Evolutionary conservation across 2,329 filamentous ascomycete species (phyloP).

Genomic region (Fusarium sp.): DNA sequence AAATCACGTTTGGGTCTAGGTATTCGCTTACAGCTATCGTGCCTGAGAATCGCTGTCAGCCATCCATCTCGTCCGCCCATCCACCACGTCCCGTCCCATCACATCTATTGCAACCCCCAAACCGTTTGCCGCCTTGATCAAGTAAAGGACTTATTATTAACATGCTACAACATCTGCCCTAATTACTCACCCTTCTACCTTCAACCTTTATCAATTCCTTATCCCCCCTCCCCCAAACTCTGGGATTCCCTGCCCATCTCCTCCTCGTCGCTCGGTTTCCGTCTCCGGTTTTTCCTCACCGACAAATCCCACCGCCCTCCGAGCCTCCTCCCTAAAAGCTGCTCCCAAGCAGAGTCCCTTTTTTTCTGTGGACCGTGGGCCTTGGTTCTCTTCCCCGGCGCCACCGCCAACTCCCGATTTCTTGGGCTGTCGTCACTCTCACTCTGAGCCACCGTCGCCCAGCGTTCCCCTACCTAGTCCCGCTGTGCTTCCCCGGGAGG

Average conservation of each 20-base stretch:
- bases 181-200: slow-evolving; percentile 2
- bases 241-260: slow-evolving; percentile 29
- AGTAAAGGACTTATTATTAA: slow-evolving; percentile 4
- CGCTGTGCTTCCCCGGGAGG: slow-evolving; percentile 23
- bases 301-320: slow-evolving; percentile 42
- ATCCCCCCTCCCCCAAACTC: slow-evolving; percentile 7
- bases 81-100: slow-evolving; percentile 6
- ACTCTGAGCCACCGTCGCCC: slow-evolving; percentile 26
- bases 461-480: slow-evolving; percentile 25
- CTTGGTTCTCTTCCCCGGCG: slow-evolving; percentile 31
- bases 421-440: background rate
- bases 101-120: slow-evolving; percentile 17
- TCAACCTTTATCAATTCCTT: slow-evolving; percentile 12
- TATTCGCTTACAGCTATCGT: slow-evolving; percentile 34
- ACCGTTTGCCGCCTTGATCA: slow-evolving; percentile 31
- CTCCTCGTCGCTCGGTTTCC: background rate
- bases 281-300: slow-evolving; percentile 34
- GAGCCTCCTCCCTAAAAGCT: slow-evolving; percentile 11
- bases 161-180: slow-evolving; percentile 2
- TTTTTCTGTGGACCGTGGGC: slow-evolving; percentile 26
- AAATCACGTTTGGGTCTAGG: slow-evolving; percentile 26
- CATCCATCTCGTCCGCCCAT: slow-evolving; percentile 6
- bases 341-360: slow-evolving; percentile 13
- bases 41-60: slow-evolving; percentile 35
- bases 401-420: slow-evolving; percentile 30